These are phyloP conservation scores for Amanita muscaria DNA, from an alignment of 768 basidiomycete genomes.

Conservation along the genomic window DNA sequence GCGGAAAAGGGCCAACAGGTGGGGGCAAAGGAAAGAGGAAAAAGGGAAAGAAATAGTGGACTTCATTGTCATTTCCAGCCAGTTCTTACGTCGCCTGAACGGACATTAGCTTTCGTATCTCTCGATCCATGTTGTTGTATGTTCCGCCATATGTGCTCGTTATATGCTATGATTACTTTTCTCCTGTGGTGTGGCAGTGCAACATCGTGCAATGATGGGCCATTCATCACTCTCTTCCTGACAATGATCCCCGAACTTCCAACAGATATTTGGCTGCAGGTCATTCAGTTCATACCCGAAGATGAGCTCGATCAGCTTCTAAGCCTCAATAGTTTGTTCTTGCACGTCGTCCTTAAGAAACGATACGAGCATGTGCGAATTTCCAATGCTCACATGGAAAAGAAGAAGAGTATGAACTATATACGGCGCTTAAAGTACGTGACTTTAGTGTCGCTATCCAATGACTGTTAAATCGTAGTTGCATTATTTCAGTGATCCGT, in stretches of 20 bases:
- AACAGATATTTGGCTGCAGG: slow-evolving; percentile 25
- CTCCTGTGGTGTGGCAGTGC: neutral
- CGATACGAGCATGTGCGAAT: slow-evolving; percentile 19
- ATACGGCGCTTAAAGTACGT: slow-evolving; percentile 14
- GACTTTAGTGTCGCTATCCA: slow-evolving; percentile 10
- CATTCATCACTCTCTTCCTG: neutral
- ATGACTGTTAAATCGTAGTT: neutral
- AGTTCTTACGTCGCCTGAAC: too few species aligned
- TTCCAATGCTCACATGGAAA: slow-evolving; percentile 13
- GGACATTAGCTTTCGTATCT: too few species aligned
- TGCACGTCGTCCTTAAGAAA: slow-evolving; percentile 22
- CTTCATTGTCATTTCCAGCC: too few species aligned
- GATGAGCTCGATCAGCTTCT: slow-evolving; percentile 18
- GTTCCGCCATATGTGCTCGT: too few species aligned
- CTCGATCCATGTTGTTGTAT: too few species aligned
- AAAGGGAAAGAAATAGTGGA: neutral
- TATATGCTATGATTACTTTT: too few species aligned
- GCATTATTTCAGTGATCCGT: slow-evolving; percentile 15
- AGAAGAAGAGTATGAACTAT: slow-evolving; percentile 13
- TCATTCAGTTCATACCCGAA: slow-evolving; percentile 21
- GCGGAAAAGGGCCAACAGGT: too few species aligned
- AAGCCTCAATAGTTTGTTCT: slow-evolving; percentile 25
- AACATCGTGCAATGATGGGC: too few species aligned
- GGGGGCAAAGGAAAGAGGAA: neutral
- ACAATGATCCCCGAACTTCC: slow-evolving; percentile 19